A percentile compares a stretch with the other conserved stretches of the same genome.
Conservation (phyloP, 2,329 filamentous ascomycete genomes). For the Penicillium sp. region DNA sequence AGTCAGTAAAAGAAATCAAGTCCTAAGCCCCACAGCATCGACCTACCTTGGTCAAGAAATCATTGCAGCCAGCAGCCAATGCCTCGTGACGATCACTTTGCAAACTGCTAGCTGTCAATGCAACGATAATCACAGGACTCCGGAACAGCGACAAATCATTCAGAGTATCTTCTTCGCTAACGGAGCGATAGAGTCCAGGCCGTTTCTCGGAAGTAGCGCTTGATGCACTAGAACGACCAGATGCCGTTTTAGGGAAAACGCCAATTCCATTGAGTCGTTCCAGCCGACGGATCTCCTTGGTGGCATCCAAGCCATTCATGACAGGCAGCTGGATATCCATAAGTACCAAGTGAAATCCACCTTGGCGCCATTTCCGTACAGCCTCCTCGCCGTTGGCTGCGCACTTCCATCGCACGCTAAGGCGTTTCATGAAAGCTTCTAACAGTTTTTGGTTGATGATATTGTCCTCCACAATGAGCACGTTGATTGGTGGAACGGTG, state of each 20-base stretch:
- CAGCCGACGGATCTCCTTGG: conserved; percentile 86
- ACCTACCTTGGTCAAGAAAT: conserved; percentile 92
- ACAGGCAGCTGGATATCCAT: conserved; percentile 99
- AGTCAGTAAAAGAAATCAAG: conserved; percentile 1
- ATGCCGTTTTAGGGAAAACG: conserved; percentile 73
- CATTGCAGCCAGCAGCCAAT: conserved; percentile 92
- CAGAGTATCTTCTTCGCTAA: conserved; percentile 40
- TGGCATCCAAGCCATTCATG: conserved; percentile 94
- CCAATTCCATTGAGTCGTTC: conserved; percentile 91
- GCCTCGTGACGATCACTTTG: conserved; percentile 96
- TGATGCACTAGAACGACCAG: conserved; percentile 50
- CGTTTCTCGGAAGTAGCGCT: conserved; percentile 25
- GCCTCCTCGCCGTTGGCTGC: conserved; percentile 94
- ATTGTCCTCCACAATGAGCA: conserved; percentile 97
- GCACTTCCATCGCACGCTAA: conserved; percentile 97
- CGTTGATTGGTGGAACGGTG: conserved; percentile 90
- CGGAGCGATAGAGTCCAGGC: conserved; percentile 20
- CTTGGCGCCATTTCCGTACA: conserved; percentile 86
- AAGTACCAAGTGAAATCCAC: conserved; percentile 91
- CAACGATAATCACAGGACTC: conserved; percentile 96
- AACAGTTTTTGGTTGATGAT: conserved; percentile 93
- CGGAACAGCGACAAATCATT: conserved; percentile 68
- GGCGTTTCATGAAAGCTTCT: conserved; percentile 90
- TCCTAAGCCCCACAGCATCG: neutral
- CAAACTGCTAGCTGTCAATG: conserved; percentile 87